Evolutionary conservation across 805 yeast genomes (phyloP).

Genomic region (Wickerhamomyces rabaulensis): DNA sequence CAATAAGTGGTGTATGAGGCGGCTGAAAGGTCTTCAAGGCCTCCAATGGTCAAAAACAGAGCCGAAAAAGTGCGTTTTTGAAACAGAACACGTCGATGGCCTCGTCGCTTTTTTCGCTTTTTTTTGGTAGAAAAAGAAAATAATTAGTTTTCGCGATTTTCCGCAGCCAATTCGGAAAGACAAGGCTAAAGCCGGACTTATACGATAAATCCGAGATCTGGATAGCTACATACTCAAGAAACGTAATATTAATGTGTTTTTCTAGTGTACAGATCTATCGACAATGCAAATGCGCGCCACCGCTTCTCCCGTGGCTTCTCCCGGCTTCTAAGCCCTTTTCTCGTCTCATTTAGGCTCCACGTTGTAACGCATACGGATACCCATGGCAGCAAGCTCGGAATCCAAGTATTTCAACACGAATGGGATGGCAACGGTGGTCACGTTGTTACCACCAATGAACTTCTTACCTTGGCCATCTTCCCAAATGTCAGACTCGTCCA

Average conservation of each 20-base stretch:
- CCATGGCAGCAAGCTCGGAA: slow-evolving; percentile 96
- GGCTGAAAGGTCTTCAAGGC: not conserved
- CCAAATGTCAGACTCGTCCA: slow-evolving; percentile 78
- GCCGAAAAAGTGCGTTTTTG: not conserved
- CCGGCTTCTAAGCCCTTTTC: not conserved
- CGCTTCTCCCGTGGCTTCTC: not conserved
- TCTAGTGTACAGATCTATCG: slow-evolving; percentile 2
- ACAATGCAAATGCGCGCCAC: not conserved
- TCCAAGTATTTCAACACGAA: slow-evolving; percentile 93
- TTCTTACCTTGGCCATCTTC: slow-evolving; percentile 95
- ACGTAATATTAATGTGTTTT: not conserved
- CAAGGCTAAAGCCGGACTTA: not conserved
- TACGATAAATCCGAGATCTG: not conserved
- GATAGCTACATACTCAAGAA: not conserved
- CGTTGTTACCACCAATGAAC: slow-evolving; percentile 86
- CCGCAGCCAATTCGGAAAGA: not conserved
- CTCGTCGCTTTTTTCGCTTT: not conserved
- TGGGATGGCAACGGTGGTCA: slow-evolving; percentile 96
- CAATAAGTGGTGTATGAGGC: no score
- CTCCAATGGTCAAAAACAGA: not conserved
- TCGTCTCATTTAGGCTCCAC: slow-evolving; percentile 50
- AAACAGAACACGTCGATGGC: not conserved
- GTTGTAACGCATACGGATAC: slow-evolving; percentile 86
- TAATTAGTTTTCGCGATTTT: not conserved
- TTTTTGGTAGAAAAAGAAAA: not conserved